These are phyloP conservation scores for Penicillium malachiteum DNA, from an alignment of 495 filamentous ascomycete species.

Conservation along the genomic window DNA sequence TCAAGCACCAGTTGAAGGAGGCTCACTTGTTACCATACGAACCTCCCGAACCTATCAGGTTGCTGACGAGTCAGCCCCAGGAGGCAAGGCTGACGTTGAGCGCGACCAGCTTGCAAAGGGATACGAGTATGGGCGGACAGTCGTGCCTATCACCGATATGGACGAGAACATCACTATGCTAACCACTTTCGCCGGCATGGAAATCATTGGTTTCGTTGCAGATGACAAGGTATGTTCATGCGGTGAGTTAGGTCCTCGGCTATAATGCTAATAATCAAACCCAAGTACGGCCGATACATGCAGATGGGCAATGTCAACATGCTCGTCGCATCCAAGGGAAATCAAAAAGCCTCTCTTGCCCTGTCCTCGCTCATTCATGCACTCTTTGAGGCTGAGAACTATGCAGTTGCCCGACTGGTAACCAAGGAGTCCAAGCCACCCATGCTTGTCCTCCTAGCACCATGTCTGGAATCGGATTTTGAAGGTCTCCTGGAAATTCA, in stretches of 20 bases:
- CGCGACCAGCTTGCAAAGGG: conserved; percentile 86
- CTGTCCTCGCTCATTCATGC: conserved; percentile 89
- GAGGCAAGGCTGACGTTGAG: conserved; percentile 81
- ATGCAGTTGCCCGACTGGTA: conserved; percentile 85
- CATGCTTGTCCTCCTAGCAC: conserved; percentile 77
- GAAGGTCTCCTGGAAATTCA: conserved; percentile 90
- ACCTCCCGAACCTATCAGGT: conserved; percentile 77
- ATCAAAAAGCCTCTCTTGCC: conserved; percentile 74
- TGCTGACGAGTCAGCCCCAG: conserved; percentile 66
- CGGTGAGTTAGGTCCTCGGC: neutral
- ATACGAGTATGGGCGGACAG: conserved; percentile 90
- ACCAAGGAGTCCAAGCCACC: conserved; percentile 76
- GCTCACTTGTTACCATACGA: conserved; percentile 62
- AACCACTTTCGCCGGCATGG: conserved; percentile 70
- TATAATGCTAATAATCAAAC: conserved; percentile 13
- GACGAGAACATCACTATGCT: conserved; percentile 81
- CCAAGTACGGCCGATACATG: conserved; percentile 79
- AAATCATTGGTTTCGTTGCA: conserved; percentile 83
- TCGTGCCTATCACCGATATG: conserved; percentile 80
- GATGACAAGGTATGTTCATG: conserved; percentile 59
- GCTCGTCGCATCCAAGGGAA: conserved; percentile 68
- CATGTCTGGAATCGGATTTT: conserved; percentile 73
- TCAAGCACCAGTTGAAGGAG: conserved; percentile 23
- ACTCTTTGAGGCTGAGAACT: conserved; percentile 79
- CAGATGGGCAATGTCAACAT: conserved; percentile 76